Evolutionary conservation across 2,329 filamentous ascomycete genomes (phyloP).

Genomic region (Aspergillus sp.): DNA sequence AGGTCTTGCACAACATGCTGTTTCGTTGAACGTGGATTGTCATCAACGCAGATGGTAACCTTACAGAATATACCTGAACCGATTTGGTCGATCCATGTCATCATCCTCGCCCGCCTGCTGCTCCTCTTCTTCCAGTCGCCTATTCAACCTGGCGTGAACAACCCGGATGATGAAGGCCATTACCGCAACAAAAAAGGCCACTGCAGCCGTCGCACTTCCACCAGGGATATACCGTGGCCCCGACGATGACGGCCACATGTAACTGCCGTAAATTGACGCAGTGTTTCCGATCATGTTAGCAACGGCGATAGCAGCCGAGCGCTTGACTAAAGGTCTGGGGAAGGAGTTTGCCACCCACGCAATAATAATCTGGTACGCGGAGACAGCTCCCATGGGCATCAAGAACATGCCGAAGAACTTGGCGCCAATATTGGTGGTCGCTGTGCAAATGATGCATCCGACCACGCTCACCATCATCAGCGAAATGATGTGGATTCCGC

Average conservation of each 20-base stretch:
- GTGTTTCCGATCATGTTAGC: conserved; percentile 43
- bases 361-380: conserved; percentile 43
- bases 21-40: no score
- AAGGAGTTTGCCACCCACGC: conserved; percentile 44
- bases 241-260: conserved; percentile 34
- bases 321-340: conserved; percentile 44
- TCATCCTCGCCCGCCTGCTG: neutral
- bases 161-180: conserved; percentile 34
- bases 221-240: conserved; percentile 39
- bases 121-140: conserved; percentile 20
- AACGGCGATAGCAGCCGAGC: conserved; percentile 41
- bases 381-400: conserved; percentile 55
- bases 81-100: neutral
- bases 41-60: no score
- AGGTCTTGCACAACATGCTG: no score
- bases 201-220: conserved; percentile 32
- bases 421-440: conserved; percentile 48
- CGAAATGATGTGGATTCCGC: conserved; percentile 55
- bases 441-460: conserved; percentile 57
- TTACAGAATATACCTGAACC: conserved; percentile 23
- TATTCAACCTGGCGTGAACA: conserved; percentile 34
- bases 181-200: conserved; percentile 33
- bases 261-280: conserved; percentile 40
- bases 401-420: conserved; percentile 64
- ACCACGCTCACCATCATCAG: conserved; percentile 52